Evolutionary conservation across 176 grass and related monocot species (phyloP).

Genomic region (Lolium perenne): DNA sequence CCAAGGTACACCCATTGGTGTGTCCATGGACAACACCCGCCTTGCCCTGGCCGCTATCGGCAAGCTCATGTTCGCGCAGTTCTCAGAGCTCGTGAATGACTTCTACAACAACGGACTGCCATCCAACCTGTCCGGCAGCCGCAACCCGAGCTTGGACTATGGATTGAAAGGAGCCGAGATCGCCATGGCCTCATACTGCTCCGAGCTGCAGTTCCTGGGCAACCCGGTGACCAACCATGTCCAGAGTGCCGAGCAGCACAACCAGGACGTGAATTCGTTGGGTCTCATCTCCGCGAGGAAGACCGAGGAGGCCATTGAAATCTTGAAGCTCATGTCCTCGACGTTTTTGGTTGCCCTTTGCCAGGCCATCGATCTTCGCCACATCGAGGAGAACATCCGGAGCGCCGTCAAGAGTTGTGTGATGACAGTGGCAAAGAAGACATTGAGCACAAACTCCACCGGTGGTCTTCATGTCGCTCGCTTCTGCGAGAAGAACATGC

Average conservation of each 20-base stretch:
- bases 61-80: slow-evolving; percentile 95
- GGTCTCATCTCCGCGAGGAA: slow-evolving; percentile 8
- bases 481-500: slow-evolving; percentile 13
- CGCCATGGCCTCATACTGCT: slow-evolving; percentile 93
- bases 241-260: slow-evolving; percentile 8
- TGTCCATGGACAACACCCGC: slow-evolving; percentile 94
- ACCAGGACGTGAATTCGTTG: neutral
- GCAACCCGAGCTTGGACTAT: slow-evolving; percentile 91
- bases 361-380: slow-evolving; percentile 9
- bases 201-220: slow-evolving; percentile 82
- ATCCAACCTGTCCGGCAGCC: slow-evolving; percentile 76
- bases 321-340: slow-evolving; percentile 16
- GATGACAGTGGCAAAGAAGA: slow-evolving; percentile 3
- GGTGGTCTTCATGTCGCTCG: slow-evolving; percentile 10
- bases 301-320: slow-evolving; percentile 11
- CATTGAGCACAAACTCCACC: slow-evolving; percentile 4
- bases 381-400: neutral
- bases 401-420: slow-evolving; percentile 17
- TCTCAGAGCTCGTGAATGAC: slow-evolving; percentile 89
- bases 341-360: slow-evolving; percentile 2
- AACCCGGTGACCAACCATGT: slow-evolving; percentile 19
- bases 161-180: slow-evolving; percentile 95
- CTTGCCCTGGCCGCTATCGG: slow-evolving; percentile 85
- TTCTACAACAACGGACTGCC: slow-evolving; percentile 86
- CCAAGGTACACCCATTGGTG: slow-evolving; percentile 90